Base-by-base conservation (phyloP, 2,329 filamentous ascomycete species). In the Penicillium expansum region DNA sequence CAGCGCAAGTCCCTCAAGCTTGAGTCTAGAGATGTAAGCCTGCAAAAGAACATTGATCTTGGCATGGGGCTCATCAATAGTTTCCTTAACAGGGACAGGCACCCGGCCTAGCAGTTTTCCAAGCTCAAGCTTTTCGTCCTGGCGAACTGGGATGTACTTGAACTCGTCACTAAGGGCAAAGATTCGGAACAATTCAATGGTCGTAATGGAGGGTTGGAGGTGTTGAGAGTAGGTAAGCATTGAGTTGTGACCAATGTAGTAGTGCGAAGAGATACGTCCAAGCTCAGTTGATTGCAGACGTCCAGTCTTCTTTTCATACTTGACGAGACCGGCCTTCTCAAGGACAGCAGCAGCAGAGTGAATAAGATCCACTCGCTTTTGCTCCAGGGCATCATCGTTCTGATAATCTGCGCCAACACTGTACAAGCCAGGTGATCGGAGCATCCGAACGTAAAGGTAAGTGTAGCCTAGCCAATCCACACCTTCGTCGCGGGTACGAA, bases 401-500 rank as follows among this genome's bases (percentile, higher is more conserved):
- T 96, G 92, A 67, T 97, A 99, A 67, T 99, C 95, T 11, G 92
- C 87, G 5, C 94, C 94, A 49, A 99, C 94, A 69, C 94, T 93
- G 72, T 99, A 99, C 13, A 99, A 79, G 0, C 91, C 93, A 35
- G 94, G 94, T 2, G 93, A 97, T 30, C 94, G 88, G 61, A 99
- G 83, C 94, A 99, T 99, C 48, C 94, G 90, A 53, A 99, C 91
- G 70, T 96, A 99, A 18, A 99, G 85, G 73, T 99, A 99, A 0
- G 93, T 97, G 74, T 99, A 99, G 13, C 94, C 93, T 33, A 99
- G 84, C 94, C 94, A 99, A 71, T 99, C 92, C n/a, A 99, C 94
- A 65, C 90, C 94, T 71, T 99, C 94, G 64, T 99, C 93, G 57
- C 95, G 86, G 59, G 82, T 92, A 55, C 93, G 87, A 27, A 99